These are phyloP conservation scores for Fomitopsis serialis DNA, from an alignment of 768 basidiomycete species.

Conservation along the genomic window DNA sequence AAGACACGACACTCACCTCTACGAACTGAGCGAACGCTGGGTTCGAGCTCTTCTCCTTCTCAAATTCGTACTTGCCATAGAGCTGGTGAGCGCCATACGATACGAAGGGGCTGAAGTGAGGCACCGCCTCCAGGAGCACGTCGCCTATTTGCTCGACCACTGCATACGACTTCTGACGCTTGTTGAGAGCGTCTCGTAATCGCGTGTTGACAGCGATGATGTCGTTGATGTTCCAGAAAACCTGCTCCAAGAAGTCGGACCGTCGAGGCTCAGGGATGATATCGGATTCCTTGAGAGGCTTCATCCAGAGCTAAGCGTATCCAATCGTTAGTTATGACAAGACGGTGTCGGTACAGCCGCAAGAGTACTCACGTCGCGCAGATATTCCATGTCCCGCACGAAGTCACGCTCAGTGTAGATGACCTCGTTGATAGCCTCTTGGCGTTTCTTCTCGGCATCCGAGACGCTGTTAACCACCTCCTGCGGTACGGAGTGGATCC, in stretches of 20 bases:
- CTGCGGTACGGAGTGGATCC: slow-evolving; percentile 95
- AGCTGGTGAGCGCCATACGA: slow-evolving; percentile 94
- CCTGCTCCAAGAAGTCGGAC: slow-evolving; percentile 84
- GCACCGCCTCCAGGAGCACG: slow-evolving; percentile 80
- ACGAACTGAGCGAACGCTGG: slow-evolving; percentile 92
- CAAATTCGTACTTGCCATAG: slow-evolving; percentile 98
- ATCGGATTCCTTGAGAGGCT: slow-evolving; percentile 69
- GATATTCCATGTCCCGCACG: slow-evolving; percentile 95
- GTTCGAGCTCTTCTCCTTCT: slow-evolving; percentile 95
- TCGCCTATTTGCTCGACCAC: slow-evolving; percentile 92
- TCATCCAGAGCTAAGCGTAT: slow-evolving; percentile 72
- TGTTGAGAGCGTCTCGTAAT: slow-evolving; percentile 89
- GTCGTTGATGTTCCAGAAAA: slow-evolving; percentile 97
- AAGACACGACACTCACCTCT: slow-evolving; percentile 42
- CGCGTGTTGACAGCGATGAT: slow-evolving; percentile 88
- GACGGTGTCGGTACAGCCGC: slow-evolving; percentile 2
- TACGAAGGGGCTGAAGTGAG: slow-evolving; percentile 89
- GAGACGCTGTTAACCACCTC: slow-evolving; percentile 91
- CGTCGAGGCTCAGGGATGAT: slow-evolving; percentile 74
- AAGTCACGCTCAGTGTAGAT: slow-evolving; percentile 95
- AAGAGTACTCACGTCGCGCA: slow-evolving; percentile 71
- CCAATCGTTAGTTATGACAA: background rate
- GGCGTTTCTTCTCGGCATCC: slow-evolving; percentile 89
- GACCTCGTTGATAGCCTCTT: slow-evolving; percentile 98
- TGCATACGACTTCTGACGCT: slow-evolving; percentile 92